A percentile compares a stretch with the other conserved stretches of the same genome.
These are phyloP conservation scores for Hyphodiscus sp. DNA, from an alignment of 2,329 filamentous ascomycete genomes.

Conservation along the genomic window DNA sequence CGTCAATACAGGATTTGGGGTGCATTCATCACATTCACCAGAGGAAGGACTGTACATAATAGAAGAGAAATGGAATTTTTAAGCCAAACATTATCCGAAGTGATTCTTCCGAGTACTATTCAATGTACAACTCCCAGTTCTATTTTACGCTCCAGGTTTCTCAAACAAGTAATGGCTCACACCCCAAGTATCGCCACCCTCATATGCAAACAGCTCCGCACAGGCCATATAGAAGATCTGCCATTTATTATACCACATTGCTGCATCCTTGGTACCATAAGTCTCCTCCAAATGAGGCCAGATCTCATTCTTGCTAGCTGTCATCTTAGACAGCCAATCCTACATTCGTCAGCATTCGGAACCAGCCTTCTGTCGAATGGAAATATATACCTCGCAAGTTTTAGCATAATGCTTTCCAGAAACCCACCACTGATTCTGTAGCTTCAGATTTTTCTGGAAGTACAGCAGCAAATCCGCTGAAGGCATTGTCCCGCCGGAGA, in stretches of 20 bases:
- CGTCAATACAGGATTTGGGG: background rate
- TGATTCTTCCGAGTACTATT: background rate
- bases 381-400: conserved; percentile 54
- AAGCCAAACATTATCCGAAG: background rate
- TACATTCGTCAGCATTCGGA: conserved; percentile 17
- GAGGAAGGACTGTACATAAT: conserved; percentile 10
- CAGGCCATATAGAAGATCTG: conserved; percentile 68
- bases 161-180: conserved; percentile 62
- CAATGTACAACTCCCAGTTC: background rate
- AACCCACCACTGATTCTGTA: conserved; percentile 65
- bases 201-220: conserved; percentile 61
- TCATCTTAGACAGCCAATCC: conserved; percentile 59
- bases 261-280: conserved; percentile 53
- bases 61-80: conserved; percentile 4
- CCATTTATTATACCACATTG: conserved; percentile 64
- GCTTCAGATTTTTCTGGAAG: conserved; percentile 55
- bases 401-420: conserved; percentile 61
- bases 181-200: conserved; percentile 61
- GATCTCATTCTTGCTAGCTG: conserved; percentile 49
- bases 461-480: conserved; percentile 59
- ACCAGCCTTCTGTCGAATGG: background rate
- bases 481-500: conserved; percentile 68
- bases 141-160: conserved; percentile 36
- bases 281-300: conserved; percentile 60
- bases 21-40: background rate